These are phyloP conservation scores for Rosa persica DNA, from an alignment of 306 rosid species.

Conservation along the genomic window DNA sequence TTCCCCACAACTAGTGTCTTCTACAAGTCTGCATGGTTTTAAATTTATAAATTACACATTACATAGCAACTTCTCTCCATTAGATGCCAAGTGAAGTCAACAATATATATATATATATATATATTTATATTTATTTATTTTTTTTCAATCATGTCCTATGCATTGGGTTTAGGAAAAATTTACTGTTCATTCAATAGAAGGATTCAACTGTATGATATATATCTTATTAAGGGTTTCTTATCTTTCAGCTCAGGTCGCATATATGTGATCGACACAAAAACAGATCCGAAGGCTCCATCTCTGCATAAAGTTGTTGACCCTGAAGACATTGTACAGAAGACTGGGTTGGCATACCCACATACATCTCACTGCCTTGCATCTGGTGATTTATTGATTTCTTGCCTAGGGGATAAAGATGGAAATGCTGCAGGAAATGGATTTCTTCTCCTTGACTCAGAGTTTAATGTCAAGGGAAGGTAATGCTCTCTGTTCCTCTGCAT, in stretches of 20 bases:
- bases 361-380: conserved; percentile 98
- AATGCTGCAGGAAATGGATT: conserved; percentile 86
- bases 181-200: background rate
- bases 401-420: conserved; percentile 89
- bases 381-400: conserved; percentile 87
- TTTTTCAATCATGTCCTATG: background rate
- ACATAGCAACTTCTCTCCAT: too few relatives aligned
- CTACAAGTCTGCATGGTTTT: background rate
- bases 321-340: conserved; percentile 57
- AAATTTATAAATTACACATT: background rate
- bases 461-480: conserved; percentile 96
- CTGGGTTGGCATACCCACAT: conserved; percentile 94
- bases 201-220: background rate
- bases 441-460: conserved; percentile 93
- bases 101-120: too few relatives aligned
- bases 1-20: background rate
- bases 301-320: conserved; percentile 83
- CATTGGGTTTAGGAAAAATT: background rate
- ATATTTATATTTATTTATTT: too few relatives aligned
- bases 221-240: conserved; percentile 13
- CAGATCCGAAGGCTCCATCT: conserved; percentile 77
- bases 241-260: conserved; percentile 80
- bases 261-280: conserved; percentile 73
- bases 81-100: background rate
- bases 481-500: background rate